Evolutionary conservation across 1,139 yeast genomes (phyloP).

Genomic region (Suhomyces panamericanus): DNA sequence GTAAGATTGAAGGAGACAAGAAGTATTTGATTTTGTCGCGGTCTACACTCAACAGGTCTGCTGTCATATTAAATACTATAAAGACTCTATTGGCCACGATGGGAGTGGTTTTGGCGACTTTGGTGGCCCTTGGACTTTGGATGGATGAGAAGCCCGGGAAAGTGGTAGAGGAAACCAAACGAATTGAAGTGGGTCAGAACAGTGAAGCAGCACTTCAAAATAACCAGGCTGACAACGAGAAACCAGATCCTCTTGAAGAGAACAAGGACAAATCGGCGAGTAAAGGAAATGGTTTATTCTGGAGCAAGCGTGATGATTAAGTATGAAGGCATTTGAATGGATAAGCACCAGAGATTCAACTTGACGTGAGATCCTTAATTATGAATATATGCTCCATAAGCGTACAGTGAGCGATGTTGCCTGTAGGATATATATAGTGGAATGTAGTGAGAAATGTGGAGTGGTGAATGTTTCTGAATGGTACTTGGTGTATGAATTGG

Average conservation of each 20-base stretch:
- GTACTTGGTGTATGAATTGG: too few species aligned
- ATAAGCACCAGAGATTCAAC: background rate
- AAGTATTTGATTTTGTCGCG: conserved; percentile 38
- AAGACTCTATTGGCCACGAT: conserved; percentile 35
- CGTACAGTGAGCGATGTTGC: too few species aligned
- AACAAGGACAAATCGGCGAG: background rate
- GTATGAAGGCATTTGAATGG: background rate
- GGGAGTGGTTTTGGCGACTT: conserved; percentile 33
- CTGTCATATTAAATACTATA: conserved; percentile 17
- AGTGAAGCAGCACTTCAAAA: background rate
- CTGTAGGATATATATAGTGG: too few species aligned
- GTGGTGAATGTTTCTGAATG: too few species aligned
- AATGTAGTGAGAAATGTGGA: too few species aligned
- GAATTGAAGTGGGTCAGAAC: background rate
- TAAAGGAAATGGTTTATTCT: conserved; percentile 2
- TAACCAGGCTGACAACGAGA: background rate
- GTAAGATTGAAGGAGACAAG: conserved; percentile 25
- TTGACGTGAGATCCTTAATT: too few species aligned
- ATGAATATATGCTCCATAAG: too few species aligned
- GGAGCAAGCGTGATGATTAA: conserved; percentile 4
- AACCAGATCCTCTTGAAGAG: background rate
- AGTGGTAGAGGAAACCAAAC: background rate
- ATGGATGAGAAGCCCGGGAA: conserved; percentile 9
- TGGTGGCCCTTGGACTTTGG: conserved; percentile 32
- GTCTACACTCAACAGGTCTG: conserved; percentile 11